Evolutionary conservation across 805 yeast species (phyloP), one percentile per base, ranked within the genome.

Genomic region (Kuraishia ogatae): DNA sequence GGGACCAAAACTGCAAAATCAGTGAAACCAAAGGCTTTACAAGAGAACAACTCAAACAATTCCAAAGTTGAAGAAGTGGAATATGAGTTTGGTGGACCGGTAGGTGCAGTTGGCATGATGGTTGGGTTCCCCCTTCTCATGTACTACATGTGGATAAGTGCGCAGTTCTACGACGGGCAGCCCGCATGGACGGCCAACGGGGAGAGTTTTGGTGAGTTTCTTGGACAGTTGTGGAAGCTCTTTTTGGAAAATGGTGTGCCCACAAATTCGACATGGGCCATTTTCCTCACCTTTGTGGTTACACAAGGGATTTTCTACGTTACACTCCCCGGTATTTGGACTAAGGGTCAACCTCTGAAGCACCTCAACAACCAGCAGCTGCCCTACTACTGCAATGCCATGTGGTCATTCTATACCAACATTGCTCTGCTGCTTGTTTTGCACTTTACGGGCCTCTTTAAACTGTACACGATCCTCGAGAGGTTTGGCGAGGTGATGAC

Each of bases 81-180:
- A 64, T 89, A 82, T 74, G 98, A 94, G 62, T 94, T 93, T 66
- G 99, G 99, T 53, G 98, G 98, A 0, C 86, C 96, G 24, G 70
- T 77, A 6, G 99, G 99, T 56, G 97, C 90, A 52, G 56, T 85
- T 21, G 93, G 92, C 6, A 93, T 94, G 98, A 82, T 93, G 84
- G 66, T 82, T 50, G 96, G 96, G 2, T 94, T 94, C 74, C 99
- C 99, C 7, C 66, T 85, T 51, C 76, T 94, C 65, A 94, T 94
- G 99, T 89, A 86, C 78, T 94, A 94, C 72, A 87, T 94, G 94
- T 93, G 97, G 96, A 84, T 93, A 54, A 80, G 90, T 64, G 93
- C 94, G 53, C 80, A 81, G 58, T 91, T 86, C 69, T 89, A 90
- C 71, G 74, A 74, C 59, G 97, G 97, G 1, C 65, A 73, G 52